Evolutionary conservation across 1,284 basidiomycete species (phyloP).

Genomic region (Termitomyces sp.): DNA sequence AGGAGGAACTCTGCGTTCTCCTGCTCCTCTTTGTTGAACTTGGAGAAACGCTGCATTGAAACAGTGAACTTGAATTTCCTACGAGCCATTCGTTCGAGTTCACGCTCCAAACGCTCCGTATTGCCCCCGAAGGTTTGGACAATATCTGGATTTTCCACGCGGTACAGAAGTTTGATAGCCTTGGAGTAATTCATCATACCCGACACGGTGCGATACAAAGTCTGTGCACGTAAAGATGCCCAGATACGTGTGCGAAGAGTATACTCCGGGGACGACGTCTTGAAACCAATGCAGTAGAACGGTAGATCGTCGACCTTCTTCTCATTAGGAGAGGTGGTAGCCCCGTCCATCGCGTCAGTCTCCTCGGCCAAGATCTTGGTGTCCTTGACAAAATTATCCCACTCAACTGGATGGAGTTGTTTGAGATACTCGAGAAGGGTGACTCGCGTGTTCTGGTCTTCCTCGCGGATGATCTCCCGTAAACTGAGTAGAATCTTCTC

Average conservation of each 20-base stretch:
- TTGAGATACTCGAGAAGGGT: conserved; percentile 96
- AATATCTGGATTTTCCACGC: conserved; percentile 99
- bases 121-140: conserved; percentile 96
- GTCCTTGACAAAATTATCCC: conserved; percentile 99
- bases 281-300: conserved; percentile 99
- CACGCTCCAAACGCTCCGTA: conserved; percentile 94
- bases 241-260: conserved; percentile 99
- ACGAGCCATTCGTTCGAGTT: conserved; percentile 94
- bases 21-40: conserved; percentile 99
- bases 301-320: conserved; percentile 95
- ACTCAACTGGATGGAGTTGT: conserved; percentile 98
- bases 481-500: conserved; percentile 94
- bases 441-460: conserved; percentile 93
- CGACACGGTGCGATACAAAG: conserved; percentile 99
- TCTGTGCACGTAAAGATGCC: conserved; percentile 98
- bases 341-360: conserved; percentile 58
- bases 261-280: conserved; percentile 97
- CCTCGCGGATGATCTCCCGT: conserved; percentile 94
- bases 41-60: conserved; percentile 99
- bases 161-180: conserved; percentile 98
- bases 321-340: conserved; percentile 58
- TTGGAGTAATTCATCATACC: conserved; percentile 99
- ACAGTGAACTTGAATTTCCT: conserved; percentile 99
- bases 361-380: conserved; percentile 99
- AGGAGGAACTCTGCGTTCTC: conserved; percentile 99